Conservation (phyloP, 495 filamentous ascomycete genomes). For the Jackrogersella minutella region DNA sequence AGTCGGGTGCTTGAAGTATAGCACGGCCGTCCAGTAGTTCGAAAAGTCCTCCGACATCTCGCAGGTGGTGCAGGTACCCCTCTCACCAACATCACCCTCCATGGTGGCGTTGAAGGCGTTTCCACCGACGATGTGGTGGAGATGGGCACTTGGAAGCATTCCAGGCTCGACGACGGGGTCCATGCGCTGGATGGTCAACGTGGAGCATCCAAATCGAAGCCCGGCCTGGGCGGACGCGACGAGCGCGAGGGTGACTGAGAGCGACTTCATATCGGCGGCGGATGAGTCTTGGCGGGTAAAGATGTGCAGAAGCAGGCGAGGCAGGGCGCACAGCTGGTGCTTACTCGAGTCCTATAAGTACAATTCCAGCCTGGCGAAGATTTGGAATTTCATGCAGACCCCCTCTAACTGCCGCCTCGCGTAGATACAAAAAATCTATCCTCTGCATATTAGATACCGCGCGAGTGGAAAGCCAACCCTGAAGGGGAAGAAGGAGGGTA, state of each 20-base stretch:
- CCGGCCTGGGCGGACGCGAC: constrained; percentile 51
- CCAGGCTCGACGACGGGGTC: constrained; percentile 56
- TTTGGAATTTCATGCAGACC: constrained; percentile 9
- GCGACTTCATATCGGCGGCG: constrained; percentile 54
- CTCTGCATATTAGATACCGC: constrained; percentile 10
- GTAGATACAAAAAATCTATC: constrained; percentile 16
- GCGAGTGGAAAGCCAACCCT: constrained; percentile 15
- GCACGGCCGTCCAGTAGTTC: constrained; percentile 58
- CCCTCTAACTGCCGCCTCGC: constrained; percentile 10
- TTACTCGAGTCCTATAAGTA: constrained; percentile 39
- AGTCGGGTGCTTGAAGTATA: constrained; percentile 60
- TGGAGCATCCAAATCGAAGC: constrained; percentile 57
- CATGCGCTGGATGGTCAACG: constrained; percentile 54
- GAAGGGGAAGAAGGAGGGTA: constrained; percentile 7
- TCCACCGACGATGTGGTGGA: constrained; percentile 59
- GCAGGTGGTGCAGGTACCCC: constrained; percentile 54
- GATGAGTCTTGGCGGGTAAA: constrained; percentile 24
- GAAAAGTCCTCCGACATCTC: constrained; percentile 57
- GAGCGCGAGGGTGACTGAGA: constrained; percentile 49
- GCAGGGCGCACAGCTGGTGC: constrained; percentile 7
- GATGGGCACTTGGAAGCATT: constrained; percentile 50
- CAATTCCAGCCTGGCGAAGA: background rate
- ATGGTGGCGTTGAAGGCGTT: constrained; percentile 58
- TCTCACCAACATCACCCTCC: constrained; percentile 51
- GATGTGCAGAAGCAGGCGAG: constrained; percentile 29